Conservation (phyloP, 2,329 filamentous ascomycete genomes). For the Lasiodiplodia sp. region DNA sequence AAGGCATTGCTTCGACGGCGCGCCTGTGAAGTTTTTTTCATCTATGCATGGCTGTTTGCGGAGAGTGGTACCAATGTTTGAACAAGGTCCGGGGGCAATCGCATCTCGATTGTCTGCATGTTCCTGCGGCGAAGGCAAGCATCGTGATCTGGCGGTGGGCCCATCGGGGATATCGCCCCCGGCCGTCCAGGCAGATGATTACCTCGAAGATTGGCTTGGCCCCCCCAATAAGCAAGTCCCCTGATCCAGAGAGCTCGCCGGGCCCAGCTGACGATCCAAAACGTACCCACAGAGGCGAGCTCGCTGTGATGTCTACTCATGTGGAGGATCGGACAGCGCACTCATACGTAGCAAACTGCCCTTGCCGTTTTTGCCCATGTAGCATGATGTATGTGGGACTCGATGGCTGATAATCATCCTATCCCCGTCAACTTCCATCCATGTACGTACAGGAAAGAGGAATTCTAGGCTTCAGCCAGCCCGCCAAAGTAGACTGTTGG, state of each 20-base stretch:
- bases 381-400: slow-evolving; percentile 3
- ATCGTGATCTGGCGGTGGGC: neutral
- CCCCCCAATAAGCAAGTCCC: neutral
- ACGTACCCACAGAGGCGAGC: neutral
- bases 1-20: neutral
- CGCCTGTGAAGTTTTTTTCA: neutral
- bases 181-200: neutral
- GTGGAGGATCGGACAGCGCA: neutral
- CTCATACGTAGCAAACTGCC: neutral
- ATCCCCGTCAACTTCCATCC: neutral
- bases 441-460: neutral
- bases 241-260: neutral
- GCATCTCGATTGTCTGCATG: slow-evolving; percentile 5
- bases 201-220: neutral
- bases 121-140: neutral
- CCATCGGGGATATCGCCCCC: neutral
- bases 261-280: neutral
- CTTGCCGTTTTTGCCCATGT: neutral
- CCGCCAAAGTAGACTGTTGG: neutral
- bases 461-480: slow-evolving; percentile 2
- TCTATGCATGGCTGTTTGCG: neutral
- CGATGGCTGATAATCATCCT: neutral
- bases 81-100: neutral
- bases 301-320: neutral
- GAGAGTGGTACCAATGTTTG: neutral